Conservation (phyloP, 2,329 filamentous ascomycete genomes). For the Penicillium concentricum region DNA sequence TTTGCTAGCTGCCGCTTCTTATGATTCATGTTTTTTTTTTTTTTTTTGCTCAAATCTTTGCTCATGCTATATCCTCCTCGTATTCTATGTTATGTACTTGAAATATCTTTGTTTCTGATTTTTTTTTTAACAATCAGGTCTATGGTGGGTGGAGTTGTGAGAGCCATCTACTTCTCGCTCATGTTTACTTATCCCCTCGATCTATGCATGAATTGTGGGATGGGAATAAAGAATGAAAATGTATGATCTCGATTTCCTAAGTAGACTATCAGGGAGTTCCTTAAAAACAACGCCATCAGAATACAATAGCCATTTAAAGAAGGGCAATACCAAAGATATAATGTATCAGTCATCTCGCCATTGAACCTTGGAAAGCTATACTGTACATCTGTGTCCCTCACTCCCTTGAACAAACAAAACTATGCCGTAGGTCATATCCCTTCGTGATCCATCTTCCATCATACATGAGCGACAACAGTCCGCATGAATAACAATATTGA, state of each 20-base stretch:
- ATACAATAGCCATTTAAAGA: background rate
- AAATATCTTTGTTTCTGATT: background rate
- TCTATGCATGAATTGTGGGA: slow-evolving; percentile 6
- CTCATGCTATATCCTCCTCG: slow-evolving; percentile 6
- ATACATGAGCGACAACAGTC: background rate
- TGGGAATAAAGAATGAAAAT: slow-evolving; percentile 14
- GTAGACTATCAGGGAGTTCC: background rate
- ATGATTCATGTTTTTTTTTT: slow-evolving; percentile 24
- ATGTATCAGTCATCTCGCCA: background rate
- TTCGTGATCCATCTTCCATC: background rate
- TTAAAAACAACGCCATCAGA: background rate
- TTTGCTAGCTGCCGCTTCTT: slow-evolving; percentile 1
- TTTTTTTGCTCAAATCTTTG: slow-evolving; percentile 10
- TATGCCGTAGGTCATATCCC: background rate
- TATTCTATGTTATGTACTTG: background rate
- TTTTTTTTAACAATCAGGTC: background rate
- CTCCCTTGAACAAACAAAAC: background rate
- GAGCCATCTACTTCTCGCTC: background rate
- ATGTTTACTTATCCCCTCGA: slow-evolving; percentile 5
- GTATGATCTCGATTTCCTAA: background rate
- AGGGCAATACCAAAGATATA: background rate
- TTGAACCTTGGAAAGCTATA: background rate
- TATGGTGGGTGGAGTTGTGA: slow-evolving; percentile 1
- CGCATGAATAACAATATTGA: background rate
- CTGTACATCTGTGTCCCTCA: background rate